Evolutionary conservation across 2,329 filamentous ascomycete genomes (phyloP).

Genomic region (Fusarium sp.): DNA sequence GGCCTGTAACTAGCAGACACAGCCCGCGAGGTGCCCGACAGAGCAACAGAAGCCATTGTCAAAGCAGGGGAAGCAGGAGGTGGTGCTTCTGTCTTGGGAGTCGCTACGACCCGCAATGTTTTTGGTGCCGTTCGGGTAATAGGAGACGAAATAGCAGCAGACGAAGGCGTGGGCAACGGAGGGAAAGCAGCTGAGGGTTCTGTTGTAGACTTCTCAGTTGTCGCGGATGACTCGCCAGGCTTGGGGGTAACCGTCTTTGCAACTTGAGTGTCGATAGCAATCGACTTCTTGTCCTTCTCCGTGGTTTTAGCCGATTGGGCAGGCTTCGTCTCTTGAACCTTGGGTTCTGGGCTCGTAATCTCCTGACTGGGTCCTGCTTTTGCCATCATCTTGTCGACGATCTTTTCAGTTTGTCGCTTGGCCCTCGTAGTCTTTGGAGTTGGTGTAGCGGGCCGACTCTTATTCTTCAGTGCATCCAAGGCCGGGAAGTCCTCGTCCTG

Average conservation of each 20-base stretch:
- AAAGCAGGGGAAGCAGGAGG: constrained; percentile 55
- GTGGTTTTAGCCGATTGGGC: constrained; percentile 14
- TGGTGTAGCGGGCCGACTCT: constrained; percentile 55
- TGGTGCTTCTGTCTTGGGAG: constrained; percentile 73
- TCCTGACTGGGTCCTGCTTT: constrained; percentile 36
- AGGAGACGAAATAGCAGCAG: constrained; percentile 64
- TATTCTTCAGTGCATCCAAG: constrained; percentile 62
- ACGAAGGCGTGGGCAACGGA: constrained; percentile 64
- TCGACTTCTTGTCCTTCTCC: constrained; percentile 53
- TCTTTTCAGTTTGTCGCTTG: constrained; percentile 54
- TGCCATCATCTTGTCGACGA: constrained; percentile 46
- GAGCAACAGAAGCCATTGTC: constrained; percentile 52
- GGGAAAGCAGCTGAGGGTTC: constrained; percentile 63
- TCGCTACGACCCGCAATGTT: constrained; percentile 79
- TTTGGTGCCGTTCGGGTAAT: constrained; percentile 69
- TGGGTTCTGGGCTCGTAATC: constrained; percentile 29
- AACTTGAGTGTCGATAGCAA: constrained; percentile 65
- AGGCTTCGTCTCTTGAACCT: constrained; percentile 32
- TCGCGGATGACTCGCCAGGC: constrained; percentile 48
- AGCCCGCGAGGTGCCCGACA: constrained; percentile 51
- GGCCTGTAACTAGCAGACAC: constrained; percentile 65
- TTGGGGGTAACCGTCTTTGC: constrained; percentile 57
- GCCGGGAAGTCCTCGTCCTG: constrained; percentile 77
- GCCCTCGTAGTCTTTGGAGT: constrained; percentile 54
- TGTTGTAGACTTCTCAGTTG: constrained; percentile 53